A percentile compares a stretch with the other conserved stretches of the same genome.
Conservation (phyloP, 192 early-diverging fungal genomes). For the Phycomyces nitens region DNA sequence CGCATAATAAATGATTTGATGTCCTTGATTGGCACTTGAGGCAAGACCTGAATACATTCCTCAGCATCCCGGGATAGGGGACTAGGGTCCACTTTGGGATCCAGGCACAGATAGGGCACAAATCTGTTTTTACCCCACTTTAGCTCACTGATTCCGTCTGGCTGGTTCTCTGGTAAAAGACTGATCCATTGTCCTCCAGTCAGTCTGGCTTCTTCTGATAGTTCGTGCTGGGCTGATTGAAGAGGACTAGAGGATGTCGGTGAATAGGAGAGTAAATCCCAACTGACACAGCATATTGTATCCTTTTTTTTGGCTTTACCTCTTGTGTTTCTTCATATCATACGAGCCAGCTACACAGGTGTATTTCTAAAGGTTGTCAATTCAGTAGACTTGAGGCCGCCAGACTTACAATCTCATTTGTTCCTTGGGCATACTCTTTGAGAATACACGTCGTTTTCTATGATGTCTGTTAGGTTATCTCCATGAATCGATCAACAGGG, state of each 20-base stretch:
- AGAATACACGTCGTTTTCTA: conserved; percentile 57
- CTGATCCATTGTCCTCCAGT: conserved; percentile 47
- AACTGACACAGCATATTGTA: neutral
- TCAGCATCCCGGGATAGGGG: conserved; percentile 49
- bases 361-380: conserved; percentile 39
- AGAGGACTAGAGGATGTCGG: conserved; percentile 21
- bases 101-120: conserved; percentile 50
- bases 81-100: conserved; percentile 39
- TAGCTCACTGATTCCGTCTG: conserved; percentile 49
- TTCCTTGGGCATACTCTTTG: conserved; percentile 57
- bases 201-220: conserved; percentile 57
- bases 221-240: conserved; percentile 49
- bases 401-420: conserved; percentile 47
- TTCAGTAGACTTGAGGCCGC: neutral
- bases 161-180: conserved; percentile 40
- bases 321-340: conserved; percentile 47
- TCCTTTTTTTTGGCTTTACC: too few relatives aligned
- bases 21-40: conserved; percentile 30
- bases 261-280: neutral
- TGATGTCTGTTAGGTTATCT: neutral
- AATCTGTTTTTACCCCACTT: conserved; percentile 62
- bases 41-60: conserved; percentile 41
- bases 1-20: conserved; percentile 33
- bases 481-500: neutral
- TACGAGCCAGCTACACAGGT: conserved; percentile 54